Evolutionary conservation across 208 protist genomes (phyloP), one percentile per base, ranked within the genome.

Genomic region (Lotmaria passim): DNA sequence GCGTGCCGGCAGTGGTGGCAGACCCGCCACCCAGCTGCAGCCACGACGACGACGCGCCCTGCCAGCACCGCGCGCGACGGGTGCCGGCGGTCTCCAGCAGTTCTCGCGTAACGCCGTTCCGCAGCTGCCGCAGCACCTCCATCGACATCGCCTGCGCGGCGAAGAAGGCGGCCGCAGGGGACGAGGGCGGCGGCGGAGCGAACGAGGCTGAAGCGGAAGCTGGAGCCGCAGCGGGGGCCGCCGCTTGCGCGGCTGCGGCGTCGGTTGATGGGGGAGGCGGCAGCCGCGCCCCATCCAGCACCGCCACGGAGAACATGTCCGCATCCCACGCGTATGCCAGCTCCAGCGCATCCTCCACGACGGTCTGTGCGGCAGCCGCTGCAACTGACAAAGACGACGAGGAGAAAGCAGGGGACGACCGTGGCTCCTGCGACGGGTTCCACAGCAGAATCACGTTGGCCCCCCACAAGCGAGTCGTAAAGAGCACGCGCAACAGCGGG

Each of bases 291-390:
- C 67, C 74, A 17, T 75, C 69, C 7, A 93, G 66, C 21, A 92
- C 70, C 11, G 87, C 87, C 1, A 93, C 81, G 21, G 87, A 85
- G 59, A 95, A 85, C 85, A 93, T 90, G 60, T 92, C 87, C 3
- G 86, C 84, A 48, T 85, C 79, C 90, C 90, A 95, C 26, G 81
- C 68, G 52, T 75, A 81, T 6, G 86, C 85, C 31, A 93, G 74
- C 50, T 78, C 66, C 50, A 95, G 62, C n/a, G 78, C 90, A 59
- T 91, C 87, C 65, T 86, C 83, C 14, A 92, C 78, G 5, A 82
- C 62, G 3, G 68, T 30, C 50, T 60, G 68, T 11, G 61, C 30
- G 0, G 30, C 39, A 14, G 59, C 28, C 26, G n/a, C n/a, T n/a
- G n/a, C n/a, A n/a, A n/a, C n/a, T n/a, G n/a, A n/a, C n/a, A n/a